Percentiles rank a stretch among this genome's conserved stretches.
Conservation (phyloP, 106 monocot species). For the Dendrobium huoshanense region DNA sequence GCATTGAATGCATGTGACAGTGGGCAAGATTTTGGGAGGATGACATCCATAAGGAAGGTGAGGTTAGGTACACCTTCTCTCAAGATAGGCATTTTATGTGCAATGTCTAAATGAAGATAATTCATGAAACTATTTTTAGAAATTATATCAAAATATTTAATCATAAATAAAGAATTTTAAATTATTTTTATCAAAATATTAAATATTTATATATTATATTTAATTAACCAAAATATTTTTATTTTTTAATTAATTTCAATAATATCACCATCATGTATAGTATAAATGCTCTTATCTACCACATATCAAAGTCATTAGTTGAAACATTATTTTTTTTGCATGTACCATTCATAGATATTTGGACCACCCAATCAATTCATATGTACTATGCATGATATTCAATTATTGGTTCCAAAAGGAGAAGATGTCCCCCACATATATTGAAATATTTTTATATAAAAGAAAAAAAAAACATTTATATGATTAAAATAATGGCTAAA, state of each 20-base stretch:
- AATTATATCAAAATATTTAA: neutral
- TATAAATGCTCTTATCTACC: no score
- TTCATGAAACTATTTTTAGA: neutral
- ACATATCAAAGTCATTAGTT: no score
- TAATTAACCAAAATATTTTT: no score
- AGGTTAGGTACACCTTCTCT: neutral
- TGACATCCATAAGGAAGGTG: neutral
- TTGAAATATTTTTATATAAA: no score
- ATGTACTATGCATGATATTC: neutral
- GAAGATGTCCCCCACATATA: neutral
- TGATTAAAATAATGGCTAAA: no score
- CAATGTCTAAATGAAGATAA: no score
- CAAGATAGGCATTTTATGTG: neutral
- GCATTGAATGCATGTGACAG: slow-evolving; percentile 1
- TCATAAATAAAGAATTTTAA: no score
- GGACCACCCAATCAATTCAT: neutral
- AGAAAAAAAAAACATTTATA: no score
- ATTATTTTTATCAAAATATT: no score
- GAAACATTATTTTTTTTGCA: neutral
- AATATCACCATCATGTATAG: no score
- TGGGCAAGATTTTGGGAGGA: neutral
- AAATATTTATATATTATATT: no score
- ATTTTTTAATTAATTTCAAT: no score
- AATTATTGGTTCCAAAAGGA: neutral
- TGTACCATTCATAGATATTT: neutral